Conservation (phyloP, 2,329 filamentous ascomycete species). For the Colletotrichum scovillei region DNA sequence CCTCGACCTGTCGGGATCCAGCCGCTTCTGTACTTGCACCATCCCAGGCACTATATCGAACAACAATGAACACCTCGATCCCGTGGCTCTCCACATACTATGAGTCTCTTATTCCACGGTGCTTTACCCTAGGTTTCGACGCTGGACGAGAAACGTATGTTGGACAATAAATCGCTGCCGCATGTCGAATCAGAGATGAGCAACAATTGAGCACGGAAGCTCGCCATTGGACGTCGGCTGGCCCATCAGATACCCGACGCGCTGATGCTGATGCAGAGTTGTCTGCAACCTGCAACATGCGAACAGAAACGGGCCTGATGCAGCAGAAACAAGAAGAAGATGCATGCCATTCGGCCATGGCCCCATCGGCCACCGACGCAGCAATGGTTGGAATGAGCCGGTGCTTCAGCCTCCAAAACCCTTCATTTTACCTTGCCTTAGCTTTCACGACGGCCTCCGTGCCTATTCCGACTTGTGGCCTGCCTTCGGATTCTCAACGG, state of each 20-base stretch:
- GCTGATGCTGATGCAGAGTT: conserved; percentile 16
- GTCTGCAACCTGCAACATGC: conserved; percentile 25
- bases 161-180: background rate
- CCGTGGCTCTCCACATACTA: background rate
- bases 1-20: background rate
- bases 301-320: conserved; percentile 26
- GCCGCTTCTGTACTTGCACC: conserved; percentile 14
- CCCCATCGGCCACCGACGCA: background rate
- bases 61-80: background rate
- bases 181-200: conserved; percentile 13
- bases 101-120: background rate
- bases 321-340: conserved; percentile 20
- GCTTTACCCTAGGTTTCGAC: background rate
- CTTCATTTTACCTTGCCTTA: background rate
- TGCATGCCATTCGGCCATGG: conserved; percentile 29
- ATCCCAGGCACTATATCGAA: conserved; percentile 3
- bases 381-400: background rate
- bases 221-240: background rate
- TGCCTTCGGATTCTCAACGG: background rate
- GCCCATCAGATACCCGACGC: conserved; percentile 26
- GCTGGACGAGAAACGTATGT: background rate
- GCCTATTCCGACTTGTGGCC: background rate
- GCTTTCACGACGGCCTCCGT: background rate
- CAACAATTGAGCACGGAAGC: background rate
- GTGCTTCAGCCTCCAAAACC: conserved; percentile 1